Percentiles rank a stretch among this genome's conserved stretches.
These are phyloP conservation scores for Lobosporangium transversale DNA, from an alignment of 192 early-diverging fungal genomes.

Conservation along the genomic window DNA sequence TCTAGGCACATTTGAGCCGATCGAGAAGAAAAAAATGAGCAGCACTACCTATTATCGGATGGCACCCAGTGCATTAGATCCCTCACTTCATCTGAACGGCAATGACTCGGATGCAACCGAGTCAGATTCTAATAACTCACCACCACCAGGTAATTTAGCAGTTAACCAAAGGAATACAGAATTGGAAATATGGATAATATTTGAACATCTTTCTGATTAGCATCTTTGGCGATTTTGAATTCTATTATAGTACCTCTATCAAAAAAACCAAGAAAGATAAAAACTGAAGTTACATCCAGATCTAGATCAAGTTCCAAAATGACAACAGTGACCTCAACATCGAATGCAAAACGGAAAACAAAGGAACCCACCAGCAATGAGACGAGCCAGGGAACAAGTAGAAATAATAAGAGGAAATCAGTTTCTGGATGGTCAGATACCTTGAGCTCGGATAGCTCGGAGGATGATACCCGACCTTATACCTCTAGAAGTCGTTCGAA, in stretches of 20 bases:
- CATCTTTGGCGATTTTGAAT: no score
- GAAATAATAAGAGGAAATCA: slow-evolving; percentile 27
- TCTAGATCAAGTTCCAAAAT: neutral
- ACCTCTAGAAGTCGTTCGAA: neutral
- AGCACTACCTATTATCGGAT: slow-evolving; percentile 44
- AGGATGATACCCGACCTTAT: slow-evolving; percentile 18
- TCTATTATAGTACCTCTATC: no score
- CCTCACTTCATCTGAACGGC: neutral
- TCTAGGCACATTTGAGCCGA: slow-evolving; percentile 38
- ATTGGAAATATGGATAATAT: neutral
- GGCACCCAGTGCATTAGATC: slow-evolving; percentile 28
- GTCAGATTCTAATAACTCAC: slow-evolving; percentile 8
- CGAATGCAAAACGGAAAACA: slow-evolving; percentile 2
- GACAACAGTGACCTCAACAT: neutral
- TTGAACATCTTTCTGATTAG: no score
- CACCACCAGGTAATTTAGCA: neutral
- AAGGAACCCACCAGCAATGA: neutral
- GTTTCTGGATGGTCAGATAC: slow-evolving; percentile 34
- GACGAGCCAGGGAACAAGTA: neutral
- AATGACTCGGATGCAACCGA: slow-evolving; percentile 22
- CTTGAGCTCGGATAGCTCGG: slow-evolving; percentile 29
- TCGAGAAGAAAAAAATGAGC: slow-evolving; percentile 30
- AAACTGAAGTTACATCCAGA: neutral
- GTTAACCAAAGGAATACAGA: neutral
- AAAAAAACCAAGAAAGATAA: no score